These are phyloP conservation scores for Annulohypoxylon truncatum DNA, from an alignment of 2,329 filamentous ascomycete species.

Conservation along the genomic window DNA sequence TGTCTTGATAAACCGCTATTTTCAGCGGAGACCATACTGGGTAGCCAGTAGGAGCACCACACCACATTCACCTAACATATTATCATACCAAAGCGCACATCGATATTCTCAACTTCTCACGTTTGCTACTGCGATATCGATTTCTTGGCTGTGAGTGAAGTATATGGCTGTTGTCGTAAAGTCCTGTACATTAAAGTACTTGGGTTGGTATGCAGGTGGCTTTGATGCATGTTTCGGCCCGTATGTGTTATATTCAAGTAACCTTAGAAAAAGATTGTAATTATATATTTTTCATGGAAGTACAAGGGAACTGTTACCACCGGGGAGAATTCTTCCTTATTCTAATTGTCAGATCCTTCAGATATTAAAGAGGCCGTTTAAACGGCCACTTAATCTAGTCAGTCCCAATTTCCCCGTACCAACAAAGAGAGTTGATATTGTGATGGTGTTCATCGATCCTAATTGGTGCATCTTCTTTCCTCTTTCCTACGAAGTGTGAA, in stretches of 20 bases:
- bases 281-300: neutral
- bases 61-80: too few relatives aligned
- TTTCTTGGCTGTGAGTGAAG: neutral
- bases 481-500: too few relatives aligned
- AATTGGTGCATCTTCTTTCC: too few relatives aligned
- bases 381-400: neutral
- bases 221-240: neutral
- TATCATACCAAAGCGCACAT: too few relatives aligned
- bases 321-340: neutral
- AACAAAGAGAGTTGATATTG: too few relatives aligned
- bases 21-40: neutral
- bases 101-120: neutral
- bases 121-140: neutral
- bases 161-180: neutral
- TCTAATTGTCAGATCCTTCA: neutral
- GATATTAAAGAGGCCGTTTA: neutral
- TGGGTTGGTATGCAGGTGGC: neutral
- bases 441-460: too few relatives aligned
- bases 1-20: neutral
- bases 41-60: too few relatives aligned
- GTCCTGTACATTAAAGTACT: neutral
- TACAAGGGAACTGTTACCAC: neutral
- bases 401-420: too few relatives aligned
- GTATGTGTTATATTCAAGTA: neutral
- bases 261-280: neutral